Conservation (phyloP, 179 eudicot genomes). For the Vitellaria paradoxa region DNA sequence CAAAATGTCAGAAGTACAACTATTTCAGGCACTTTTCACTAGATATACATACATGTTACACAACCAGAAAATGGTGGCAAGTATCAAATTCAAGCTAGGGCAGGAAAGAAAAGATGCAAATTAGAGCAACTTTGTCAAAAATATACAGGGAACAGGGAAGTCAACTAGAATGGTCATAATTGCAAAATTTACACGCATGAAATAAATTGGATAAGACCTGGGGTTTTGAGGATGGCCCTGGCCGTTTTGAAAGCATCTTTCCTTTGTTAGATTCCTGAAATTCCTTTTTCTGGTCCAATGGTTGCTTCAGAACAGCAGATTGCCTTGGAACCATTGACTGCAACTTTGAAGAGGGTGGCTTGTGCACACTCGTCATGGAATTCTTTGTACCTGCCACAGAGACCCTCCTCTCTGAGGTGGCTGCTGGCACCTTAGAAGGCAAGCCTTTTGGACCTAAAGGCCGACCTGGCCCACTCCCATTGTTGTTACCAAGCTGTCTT, state of each 20-base stretch:
- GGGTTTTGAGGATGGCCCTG: constrained; percentile 32
- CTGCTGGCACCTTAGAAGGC: constrained; percentile 32
- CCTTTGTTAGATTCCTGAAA: constrained; percentile 37
- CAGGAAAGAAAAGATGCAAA: too few species aligned
- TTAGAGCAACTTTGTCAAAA: neutral
- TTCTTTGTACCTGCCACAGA: constrained; percentile 27
- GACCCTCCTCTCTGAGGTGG: constrained; percentile 34
- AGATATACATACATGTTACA: neutral
- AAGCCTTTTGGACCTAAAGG: constrained; percentile 32
- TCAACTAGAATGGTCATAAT: neutral
- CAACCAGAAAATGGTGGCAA: neutral
- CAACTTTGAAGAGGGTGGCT: constrained; percentile 27
- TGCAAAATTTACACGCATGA: neutral
- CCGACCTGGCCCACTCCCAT: constrained; percentile 62
- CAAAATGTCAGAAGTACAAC: neutral
- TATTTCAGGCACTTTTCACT: neutral
- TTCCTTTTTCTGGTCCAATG: constrained; percentile 30
- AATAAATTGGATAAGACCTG: constrained; percentile 32
- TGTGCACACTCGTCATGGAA: constrained; percentile 33
- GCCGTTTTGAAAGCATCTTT: constrained; percentile 30
- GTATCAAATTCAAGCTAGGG: neutral
- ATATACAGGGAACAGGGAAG: neutral
- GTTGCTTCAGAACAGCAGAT: constrained; percentile 28
- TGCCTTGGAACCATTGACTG: constrained; percentile 34
- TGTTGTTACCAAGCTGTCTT: constrained; percentile 44